Conservation (phyloP, 2,329 filamentous ascomycete species). For the Hypoxylon sp. region DNA sequence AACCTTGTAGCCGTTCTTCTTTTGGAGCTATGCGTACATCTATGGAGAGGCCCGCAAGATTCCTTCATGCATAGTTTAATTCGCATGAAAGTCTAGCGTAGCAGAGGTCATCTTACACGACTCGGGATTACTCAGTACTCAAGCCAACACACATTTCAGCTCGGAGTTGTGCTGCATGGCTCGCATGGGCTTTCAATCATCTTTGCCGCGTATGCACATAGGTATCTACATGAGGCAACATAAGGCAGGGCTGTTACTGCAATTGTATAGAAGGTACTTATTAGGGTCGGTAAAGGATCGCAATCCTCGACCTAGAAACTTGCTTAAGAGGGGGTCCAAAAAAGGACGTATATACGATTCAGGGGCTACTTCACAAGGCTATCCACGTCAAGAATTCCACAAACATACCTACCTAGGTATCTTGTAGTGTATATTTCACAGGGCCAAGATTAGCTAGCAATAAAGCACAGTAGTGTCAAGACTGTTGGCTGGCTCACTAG, state of each 20-base stretch:
- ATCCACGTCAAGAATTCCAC: neutral
- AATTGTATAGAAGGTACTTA: neutral
- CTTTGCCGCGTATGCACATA: conserved; percentile 9
- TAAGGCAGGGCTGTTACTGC: conserved; percentile 16
- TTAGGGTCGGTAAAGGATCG: conserved; percentile 22
- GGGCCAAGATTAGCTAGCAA: conserved; percentile 7
- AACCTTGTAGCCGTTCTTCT: conserved; percentile 1
- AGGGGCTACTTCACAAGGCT: neutral
- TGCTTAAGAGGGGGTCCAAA: conserved; percentile 5
- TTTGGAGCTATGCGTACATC: conserved; percentile 10
- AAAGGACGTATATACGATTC: neutral
- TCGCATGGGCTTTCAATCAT: conserved; percentile 12
- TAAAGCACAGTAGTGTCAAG: neutral
- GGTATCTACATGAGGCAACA: conserved; percentile 3
- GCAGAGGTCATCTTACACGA: conserved; percentile 12
- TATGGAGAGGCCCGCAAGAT: neutral
- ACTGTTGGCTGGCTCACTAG: neutral
- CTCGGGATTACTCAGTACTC: conserved; percentile 12
- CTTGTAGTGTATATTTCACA: neutral
- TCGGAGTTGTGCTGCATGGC: conserved; percentile 11
- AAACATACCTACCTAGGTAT: neutral
- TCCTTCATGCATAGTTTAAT: conserved; percentile 11
- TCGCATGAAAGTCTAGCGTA: conserved; percentile 15
- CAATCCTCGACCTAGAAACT: conserved; percentile 23
- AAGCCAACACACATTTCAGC: neutral